Evolutionary conservation across 2,329 filamentous ascomycete genomes (phyloP), one percentile per base, ranked within the genome.

Genomic region (Nemania sp.): DNA sequence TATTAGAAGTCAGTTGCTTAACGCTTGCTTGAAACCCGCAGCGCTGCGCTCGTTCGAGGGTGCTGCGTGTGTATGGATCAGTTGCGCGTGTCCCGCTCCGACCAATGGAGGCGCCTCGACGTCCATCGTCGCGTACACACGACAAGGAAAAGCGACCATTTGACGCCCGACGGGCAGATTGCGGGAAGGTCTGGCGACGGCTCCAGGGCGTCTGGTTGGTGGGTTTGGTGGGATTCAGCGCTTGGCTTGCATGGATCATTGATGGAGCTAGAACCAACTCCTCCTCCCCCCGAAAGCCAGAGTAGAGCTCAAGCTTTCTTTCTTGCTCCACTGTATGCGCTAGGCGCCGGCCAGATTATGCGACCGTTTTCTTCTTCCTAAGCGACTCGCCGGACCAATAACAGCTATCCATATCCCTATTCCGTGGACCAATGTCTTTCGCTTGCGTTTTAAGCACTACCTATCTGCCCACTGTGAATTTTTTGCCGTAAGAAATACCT

Each of bases 291-390:
- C 45, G 46, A 37, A 41, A 49, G 22, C 31, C 12, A 17, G 8
- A 9, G 19, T 2, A 15, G n/a, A n/a, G n/a, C n/a, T n/a, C 9
- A 52, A 40, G 36, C 40, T 42, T 44, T 30, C 15, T 14, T 43
- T 20, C 30, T 31, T 31, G n/a, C 28, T 31, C 22, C 37, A 24
- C 19, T 15, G 17, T 20, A 20, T 20, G 8, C n/a, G 31, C 54
- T 61, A 70, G 63, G 66, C 69, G 69, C 69, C 66, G 69, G 64
- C 69, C 69, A 57, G 28, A 53, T 47, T 54, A 24, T 49, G 64
- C 61, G 61, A 49, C 66, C 61, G 17, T 46, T 47, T 39, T 40
- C 9, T 40, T 41, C 33, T 7, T 40, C 54, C 49, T 45, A 46
- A 14, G 28, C 12, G 49, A 33, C 22, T 50, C 48, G 14, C 53